Evolutionary conservation across 805 yeast species (phyloP).

Genomic region (Lachancea waltii): DNA sequence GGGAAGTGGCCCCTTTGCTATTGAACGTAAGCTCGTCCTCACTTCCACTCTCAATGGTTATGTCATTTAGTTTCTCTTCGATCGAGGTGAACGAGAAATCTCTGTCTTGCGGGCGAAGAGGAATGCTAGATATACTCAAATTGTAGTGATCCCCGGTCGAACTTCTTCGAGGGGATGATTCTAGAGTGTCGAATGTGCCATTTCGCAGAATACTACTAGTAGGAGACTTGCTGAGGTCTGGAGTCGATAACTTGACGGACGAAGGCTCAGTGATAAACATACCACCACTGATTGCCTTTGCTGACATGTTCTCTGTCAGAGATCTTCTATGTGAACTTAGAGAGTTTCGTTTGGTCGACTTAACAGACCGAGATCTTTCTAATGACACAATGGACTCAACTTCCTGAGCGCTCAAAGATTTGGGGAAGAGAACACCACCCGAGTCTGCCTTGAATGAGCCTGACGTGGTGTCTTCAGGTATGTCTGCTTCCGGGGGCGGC

Average conservation of each 20-base stretch:
- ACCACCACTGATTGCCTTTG: conserved; percentile 41
- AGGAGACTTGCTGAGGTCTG: conserved; percentile 35
- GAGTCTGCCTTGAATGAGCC: conserved; percentile 26
- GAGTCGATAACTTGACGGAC: conserved; percentile 27
- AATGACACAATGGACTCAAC: conserved; percentile 68
- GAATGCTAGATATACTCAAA: background rate
- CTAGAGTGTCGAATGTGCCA: conserved; percentile 29
- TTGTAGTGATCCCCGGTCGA: background rate
- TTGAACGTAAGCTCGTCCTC: conserved; percentile 8
- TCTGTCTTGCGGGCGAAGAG: conserved; percentile 6
- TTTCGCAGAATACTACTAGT: conserved; percentile 33
- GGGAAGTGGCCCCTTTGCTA: background rate
- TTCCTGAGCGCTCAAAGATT: conserved; percentile 56
- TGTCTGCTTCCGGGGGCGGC: background rate
- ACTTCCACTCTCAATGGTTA: conserved; percentile 18
- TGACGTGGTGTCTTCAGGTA: background rate
- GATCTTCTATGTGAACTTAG: conserved; percentile 28
- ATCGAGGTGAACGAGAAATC: conserved; percentile 23
- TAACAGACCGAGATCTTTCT: conserved; percentile 61
- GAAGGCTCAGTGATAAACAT: conserved; percentile 40
- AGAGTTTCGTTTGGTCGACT: conserved; percentile 35
- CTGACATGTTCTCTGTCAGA: conserved; percentile 30
- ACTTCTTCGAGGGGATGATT: conserved; percentile 13
- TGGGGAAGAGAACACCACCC: conserved; percentile 67
- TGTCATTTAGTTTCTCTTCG: conserved; percentile 24